Conservation (phyloP, 169 alveolate genomes). For the Eimeria tenella region DNA sequence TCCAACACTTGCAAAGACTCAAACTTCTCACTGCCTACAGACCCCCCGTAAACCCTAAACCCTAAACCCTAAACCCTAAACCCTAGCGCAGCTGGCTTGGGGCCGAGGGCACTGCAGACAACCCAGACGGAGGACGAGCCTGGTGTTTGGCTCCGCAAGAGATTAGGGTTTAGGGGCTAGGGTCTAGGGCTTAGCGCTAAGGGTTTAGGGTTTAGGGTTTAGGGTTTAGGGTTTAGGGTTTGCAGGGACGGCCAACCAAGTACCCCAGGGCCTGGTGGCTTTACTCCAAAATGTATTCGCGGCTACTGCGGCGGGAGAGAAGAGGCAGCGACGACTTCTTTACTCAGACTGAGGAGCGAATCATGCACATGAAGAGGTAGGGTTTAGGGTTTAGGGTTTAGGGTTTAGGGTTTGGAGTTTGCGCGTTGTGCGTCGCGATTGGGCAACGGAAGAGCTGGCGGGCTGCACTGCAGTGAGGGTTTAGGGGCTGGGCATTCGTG, state of each 20-base stretch:
- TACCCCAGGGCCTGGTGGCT: constrained; percentile 56
- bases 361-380: constrained; percentile 55
- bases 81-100: neutral
- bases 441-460: neutral
- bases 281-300: constrained; percentile 2
- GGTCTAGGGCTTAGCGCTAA: neutral
- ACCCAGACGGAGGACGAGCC: neutral
- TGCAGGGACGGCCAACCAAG: constrained; percentile 50
- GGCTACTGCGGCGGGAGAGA: constrained; percentile 15
- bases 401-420: neutral
- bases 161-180: neutral
- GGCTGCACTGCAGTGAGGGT: neutral
- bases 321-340: constrained; percentile 37
- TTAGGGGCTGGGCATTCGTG: neutral
- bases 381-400: constrained; percentile 64
- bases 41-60: constrained; percentile 58
- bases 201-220: constrained; percentile 40
- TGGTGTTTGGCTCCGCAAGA: neutral
- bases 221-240: neutral
- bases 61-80: constrained; percentile 32
- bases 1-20: neutral
- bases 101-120: too few species aligned
- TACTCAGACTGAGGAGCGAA: constrained; percentile 43
- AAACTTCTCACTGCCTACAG: constrained; percentile 49
- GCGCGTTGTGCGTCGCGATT: neutral